phyloP scores from a whole-genome alignment of 2,329 filamentous ascomycete species.

The Apiospora koreana region DNA sequence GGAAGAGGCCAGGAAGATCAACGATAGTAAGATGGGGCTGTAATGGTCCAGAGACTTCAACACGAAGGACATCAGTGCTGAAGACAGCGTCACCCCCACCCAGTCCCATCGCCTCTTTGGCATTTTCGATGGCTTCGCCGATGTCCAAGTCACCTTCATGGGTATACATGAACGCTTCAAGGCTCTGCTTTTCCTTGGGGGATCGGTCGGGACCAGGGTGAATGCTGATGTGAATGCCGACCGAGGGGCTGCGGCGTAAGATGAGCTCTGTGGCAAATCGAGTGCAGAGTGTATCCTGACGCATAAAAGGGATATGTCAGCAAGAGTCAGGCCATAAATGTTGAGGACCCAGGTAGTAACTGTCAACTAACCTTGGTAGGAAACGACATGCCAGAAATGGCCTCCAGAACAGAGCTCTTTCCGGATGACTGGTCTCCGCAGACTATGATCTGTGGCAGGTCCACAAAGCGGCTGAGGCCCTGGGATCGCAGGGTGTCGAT shows the following conservation, averaged over 20 bases:
- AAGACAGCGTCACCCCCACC: slow-evolving; percentile 32
- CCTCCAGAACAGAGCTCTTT: slow-evolving; percentile 59
- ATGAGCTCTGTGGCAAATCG: slow-evolving; percentile 4
- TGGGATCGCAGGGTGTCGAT: slow-evolving; percentile 31
- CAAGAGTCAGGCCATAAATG: not conserved
- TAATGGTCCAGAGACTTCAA: slow-evolving; percentile 46
- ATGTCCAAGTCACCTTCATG: not conserved
- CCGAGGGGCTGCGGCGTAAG: not conserved
- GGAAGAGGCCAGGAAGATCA: slow-evolving; percentile 57
- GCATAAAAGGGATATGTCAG: not conserved
- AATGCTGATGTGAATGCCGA: not conserved
- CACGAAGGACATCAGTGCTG: slow-evolving; percentile 43
- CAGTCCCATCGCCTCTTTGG: slow-evolving; percentile 29
- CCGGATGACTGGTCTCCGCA: slow-evolving; percentile 56
- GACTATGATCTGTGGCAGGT: slow-evolving; percentile 43
- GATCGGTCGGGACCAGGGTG: not conserved
- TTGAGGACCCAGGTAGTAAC: not conserved
- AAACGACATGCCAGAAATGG: slow-evolving; percentile 56
- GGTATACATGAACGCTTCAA: not conserved
- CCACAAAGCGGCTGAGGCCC: slow-evolving; percentile 36
- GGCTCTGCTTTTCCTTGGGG: not conserved
- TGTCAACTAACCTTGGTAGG: slow-evolving; percentile 37
- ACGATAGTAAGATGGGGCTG: slow-evolving; percentile 57
- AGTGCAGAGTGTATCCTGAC: not conserved
- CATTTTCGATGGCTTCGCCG: slow-evolving; percentile 36